Base-by-base conservation (phyloP, 768 basidiomycete genomes). In the Fistulinella prunicolor region DNA sequence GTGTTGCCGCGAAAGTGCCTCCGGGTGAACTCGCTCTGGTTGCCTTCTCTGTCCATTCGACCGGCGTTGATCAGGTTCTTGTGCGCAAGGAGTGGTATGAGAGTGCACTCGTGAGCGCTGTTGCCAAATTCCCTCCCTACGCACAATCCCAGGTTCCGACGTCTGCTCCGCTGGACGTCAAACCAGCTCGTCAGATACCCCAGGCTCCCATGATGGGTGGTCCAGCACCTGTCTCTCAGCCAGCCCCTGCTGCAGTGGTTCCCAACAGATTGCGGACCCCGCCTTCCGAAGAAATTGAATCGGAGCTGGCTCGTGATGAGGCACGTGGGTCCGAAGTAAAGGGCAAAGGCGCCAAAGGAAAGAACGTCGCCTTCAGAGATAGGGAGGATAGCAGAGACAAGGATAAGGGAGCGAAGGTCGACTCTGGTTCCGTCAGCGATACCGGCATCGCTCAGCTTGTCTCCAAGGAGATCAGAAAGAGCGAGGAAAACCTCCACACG, bases 31-130 rank as follows among this genome's bases (percentile, higher is more conserved):
- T 91, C 30, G 87, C 89, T 21, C 74, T 93, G 42, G 86, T 90
- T 6, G 89, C 87, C 24, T 93, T 91, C 69, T 88, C 86, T 3
- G 89, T 93, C n/a, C 90, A 92, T 62, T 83, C 86, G 16, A 81
- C 79, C n/a, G 90, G 90, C 30, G 90, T 93, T 13, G 90, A 93
- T 61, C 90, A 93, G 61, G 81, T 93, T 23, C 78, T 93, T 44
- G 85, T 93, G 56, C 81, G 86, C 54, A 87, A 81, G 65, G 90
- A 93, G 60, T 89, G 88, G 86, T 89, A 80, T 56, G 86, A 90
- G 53, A 60, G 71, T n/a, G 89, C 88, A 0, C 67, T 88, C 29
- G 60, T 70, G 7, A 66, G 73, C 16, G 73, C 83, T 6, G 65
- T 69, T 9, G 73, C 81, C 54, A 90, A 87, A 61, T 81, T 84